Base-by-base conservation (phyloP, 257 asterid genomes). In the Lycium barbarum region DNA sequence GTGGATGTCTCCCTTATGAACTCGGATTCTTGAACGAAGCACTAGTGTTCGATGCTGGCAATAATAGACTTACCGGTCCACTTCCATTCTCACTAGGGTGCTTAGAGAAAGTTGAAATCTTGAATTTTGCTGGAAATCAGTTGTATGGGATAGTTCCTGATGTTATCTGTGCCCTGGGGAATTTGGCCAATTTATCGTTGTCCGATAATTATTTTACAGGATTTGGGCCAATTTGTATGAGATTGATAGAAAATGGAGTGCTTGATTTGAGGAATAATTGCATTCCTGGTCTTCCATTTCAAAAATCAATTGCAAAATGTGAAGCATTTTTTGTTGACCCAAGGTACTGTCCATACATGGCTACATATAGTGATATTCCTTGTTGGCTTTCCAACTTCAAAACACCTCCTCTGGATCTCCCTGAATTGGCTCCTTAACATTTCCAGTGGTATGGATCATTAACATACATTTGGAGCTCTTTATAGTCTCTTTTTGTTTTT, bases 1-100 rank as follows among this genome's bases (percentile, higher is more conserved):
- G 84, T 58, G 98, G 98, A 2, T 94, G 97, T 43, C 18, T 94
- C 0, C 95, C 98, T 4, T 90, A 89, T 51, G 97, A 94, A 58
- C 4, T 93, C 1, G 97, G 98, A 38, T 70, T 94, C 1, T 86
- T 93, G 38, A 85, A 73, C 22, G 87, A 90, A 26, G 92, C 92
- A 7, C 88, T 90, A 20, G 90, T 93, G 0, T 78, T 94, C 11
- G 96, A 94, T 80, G 93, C 85, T 14, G 96, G 93, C 0, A 83
- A 87, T 55, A 94, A 94, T 49, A 85, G 61, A 3, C 51, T 94
- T 5, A 94, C 97, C 0, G 97, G 97, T 70, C 92, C 89, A 0
- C 53, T 94, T 40, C 97, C 97, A 0, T 73, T 36, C 4, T 92
- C 98, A 4, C 12, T 94, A 84, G 97, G 93, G 7, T 93, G 97